Evolutionary conservation across 371 early-diverging fungal species (phyloP).

Genomic region (Dentiscutata heterogama): DNA sequence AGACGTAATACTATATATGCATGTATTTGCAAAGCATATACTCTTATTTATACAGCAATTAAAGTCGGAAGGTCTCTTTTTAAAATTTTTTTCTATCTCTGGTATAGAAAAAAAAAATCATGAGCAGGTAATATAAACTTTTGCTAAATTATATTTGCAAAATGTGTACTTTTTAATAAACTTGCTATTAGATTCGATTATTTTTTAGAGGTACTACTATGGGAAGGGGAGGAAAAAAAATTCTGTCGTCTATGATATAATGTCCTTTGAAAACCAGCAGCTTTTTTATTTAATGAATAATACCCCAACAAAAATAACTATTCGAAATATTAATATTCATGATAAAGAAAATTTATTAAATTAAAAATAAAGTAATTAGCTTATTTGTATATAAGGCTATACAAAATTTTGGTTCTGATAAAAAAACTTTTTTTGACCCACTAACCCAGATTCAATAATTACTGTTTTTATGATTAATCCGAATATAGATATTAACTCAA

Average conservation of each 20-base stretch:
- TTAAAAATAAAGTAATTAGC: too few relatives aligned
- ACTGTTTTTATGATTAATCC: too few relatives aligned
- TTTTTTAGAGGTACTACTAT: conserved; percentile 17
- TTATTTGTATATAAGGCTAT: too few relatives aligned
- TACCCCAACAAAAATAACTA: too few relatives aligned
- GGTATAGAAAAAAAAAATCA: conserved; percentile 19
- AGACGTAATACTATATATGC: neutral
- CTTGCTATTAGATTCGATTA: neutral
- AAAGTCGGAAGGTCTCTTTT: neutral
- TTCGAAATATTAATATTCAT: neutral
- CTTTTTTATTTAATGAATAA: conserved; percentile 19
- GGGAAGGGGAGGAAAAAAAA: neutral
- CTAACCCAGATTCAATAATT: too few relatives aligned
- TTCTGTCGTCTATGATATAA: conserved; percentile 20
- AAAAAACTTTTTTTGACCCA: too few relatives aligned
- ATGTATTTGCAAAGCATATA: too few relatives aligned
- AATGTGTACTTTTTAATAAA: neutral
- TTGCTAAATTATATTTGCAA: too few relatives aligned
- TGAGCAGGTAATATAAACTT: too few relatives aligned
- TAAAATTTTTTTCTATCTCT: neutral
- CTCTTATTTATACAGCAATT: too few relatives aligned
- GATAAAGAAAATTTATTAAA: conserved; percentile 10
- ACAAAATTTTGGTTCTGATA: too few relatives aligned
- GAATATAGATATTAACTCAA: too few relatives aligned
- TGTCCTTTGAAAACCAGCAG: conserved; percentile 8